phyloP scores from a whole-genome alignment of 2,329 filamentous ascomycete genomes.

The Escovopsis weberi region DNA sequence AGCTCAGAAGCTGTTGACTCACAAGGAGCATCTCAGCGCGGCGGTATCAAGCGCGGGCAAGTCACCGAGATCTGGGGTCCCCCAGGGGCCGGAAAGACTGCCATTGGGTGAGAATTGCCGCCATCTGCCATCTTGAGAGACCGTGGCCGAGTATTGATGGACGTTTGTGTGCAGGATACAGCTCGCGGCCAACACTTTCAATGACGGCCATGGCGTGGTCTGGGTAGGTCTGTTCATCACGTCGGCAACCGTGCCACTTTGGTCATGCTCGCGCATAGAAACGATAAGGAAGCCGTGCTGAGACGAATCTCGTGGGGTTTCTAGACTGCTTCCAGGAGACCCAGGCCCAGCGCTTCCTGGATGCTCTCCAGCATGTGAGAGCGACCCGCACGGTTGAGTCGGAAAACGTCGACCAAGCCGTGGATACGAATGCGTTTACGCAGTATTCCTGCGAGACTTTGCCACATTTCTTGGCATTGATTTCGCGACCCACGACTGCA shows the following conservation, averaged over 20 bases:
- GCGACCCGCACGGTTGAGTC: slow-evolving; percentile 2
- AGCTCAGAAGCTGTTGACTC: slow-evolving; percentile 5
- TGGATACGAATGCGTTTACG: slow-evolving; percentile 21
- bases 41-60: slow-evolving; percentile 60
- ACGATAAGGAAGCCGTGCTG: not conserved
- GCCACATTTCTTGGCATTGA: slow-evolving; percentile 58
- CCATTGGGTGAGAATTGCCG: slow-evolving; percentile 44
- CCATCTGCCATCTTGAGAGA: not conserved
- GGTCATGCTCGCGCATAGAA: not conserved
- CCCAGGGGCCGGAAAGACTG: slow-evolving; percentile 72
- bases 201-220: slow-evolving; percentile 47
- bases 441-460: slow-evolving; percentile 45
- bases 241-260: not conserved
- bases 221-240: slow-evolving; percentile 59
- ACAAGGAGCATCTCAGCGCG: slow-evolving; percentile 11
- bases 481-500: slow-evolving; percentile 48
- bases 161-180: slow-evolving; percentile 42
- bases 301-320: not conserved
- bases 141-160: not conserved
- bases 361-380: slow-evolving; percentile 11
- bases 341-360: slow-evolving; percentile 13
- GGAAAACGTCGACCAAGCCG: slow-evolving; percentile 6
- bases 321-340: slow-evolving; percentile 34
- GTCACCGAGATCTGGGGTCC: slow-evolving; percentile 82
- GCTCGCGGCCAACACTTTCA: slow-evolving; percentile 48